phyloP scores from a whole-genome alignment of 176 grass and related monocot species.

The Musa itinerans region DNA sequence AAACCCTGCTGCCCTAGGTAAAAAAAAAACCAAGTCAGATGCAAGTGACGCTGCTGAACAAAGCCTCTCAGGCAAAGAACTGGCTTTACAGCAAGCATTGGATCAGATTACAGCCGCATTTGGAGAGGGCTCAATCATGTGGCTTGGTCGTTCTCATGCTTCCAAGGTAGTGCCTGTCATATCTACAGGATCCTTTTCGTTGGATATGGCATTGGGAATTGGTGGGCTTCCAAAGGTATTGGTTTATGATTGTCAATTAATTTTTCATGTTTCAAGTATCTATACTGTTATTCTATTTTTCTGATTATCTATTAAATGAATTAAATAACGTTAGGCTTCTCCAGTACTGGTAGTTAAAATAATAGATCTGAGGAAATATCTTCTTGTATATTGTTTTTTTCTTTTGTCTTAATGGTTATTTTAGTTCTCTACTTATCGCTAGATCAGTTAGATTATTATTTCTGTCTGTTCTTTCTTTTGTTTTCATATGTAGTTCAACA shows the following conservation, averaged over 20 bases:
- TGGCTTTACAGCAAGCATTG: conserved; percentile 83
- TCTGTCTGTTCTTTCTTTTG: no score
- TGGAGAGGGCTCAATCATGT: conserved; percentile 95
- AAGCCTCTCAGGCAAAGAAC: conserved; percentile 76
- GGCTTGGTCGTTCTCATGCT: conserved; percentile 77
- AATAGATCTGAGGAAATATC: no score
- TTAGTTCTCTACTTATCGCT: no score
- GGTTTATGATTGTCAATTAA: conserved; percentile 8
- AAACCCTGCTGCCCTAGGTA: conserved; percentile 38
- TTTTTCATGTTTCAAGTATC: background rate
- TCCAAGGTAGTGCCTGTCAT: conserved; percentile 73
- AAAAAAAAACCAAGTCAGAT: conserved; percentile 57
- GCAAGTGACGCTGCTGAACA: conserved; percentile 63
- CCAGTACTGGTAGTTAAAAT: no score
- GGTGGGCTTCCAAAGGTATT: conserved; percentile 93
- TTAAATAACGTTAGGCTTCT: no score
- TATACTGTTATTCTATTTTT: background rate
- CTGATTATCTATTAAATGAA: background rate
- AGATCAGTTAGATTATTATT: no score
- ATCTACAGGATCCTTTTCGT: conserved; percentile 77
- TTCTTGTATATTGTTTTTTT: no score
- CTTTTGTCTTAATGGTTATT: no score
- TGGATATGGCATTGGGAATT: conserved; percentile 78
- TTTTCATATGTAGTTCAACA: no score
- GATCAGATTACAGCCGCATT: conserved; percentile 87